These are phyloP conservation scores for Aspergillus versicolor DNA, from an alignment of 2,329 filamentous ascomycete species.

Conservation along the genomic window DNA sequence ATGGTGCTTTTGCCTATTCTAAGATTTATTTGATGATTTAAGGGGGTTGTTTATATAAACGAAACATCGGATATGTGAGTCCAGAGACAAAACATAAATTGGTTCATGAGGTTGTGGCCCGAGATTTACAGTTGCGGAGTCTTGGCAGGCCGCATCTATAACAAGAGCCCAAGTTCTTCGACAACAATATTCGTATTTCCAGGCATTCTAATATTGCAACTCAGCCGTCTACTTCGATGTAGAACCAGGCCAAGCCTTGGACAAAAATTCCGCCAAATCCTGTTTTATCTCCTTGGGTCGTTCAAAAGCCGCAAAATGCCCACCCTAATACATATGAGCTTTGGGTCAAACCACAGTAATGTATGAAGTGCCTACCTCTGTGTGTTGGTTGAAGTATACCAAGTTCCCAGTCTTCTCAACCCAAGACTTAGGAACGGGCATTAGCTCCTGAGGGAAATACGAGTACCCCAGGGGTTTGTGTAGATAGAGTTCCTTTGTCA, in stretches of 20 bases:
- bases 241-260: constrained; percentile 26
- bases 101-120: neutral
- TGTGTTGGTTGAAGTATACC: constrained; percentile 37
- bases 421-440: constrained; percentile 40
- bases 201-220: neutral
- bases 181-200: neutral
- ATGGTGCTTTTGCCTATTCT: neutral
- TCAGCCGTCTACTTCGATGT: neutral
- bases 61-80: neutral
- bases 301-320: constrained; percentile 55
- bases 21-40: neutral
- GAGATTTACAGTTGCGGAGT: constrained; percentile 2
- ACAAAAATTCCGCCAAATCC: constrained; percentile 41
- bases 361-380: constrained; percentile 25
- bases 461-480: constrained; percentile 50
- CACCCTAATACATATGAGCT: constrained; percentile 38
- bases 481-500: constrained; percentile 25
- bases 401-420: constrained; percentile 39
- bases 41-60: neutral
- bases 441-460: constrained; percentile 46
- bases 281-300: constrained; percentile 44
- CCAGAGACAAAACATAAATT: neutral
- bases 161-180: neutral
- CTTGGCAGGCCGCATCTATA: constrained; percentile 3
- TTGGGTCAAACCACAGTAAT: neutral